Conservation (phyloP, 1,284 basidiomycete species). For the Sphagnurus paluster region DNA sequence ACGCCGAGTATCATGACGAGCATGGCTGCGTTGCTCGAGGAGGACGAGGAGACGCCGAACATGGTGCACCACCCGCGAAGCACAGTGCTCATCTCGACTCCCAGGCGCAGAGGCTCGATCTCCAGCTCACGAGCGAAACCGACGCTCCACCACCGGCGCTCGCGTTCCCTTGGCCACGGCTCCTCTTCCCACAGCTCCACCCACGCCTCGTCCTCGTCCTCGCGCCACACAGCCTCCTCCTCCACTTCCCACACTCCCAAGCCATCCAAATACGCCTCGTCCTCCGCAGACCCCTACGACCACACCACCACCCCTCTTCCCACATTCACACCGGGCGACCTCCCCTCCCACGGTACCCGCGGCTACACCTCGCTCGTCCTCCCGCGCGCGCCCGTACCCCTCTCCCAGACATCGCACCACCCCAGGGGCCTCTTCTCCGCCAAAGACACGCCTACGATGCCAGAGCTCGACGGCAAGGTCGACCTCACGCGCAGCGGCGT, state of each 20-base stretch:
- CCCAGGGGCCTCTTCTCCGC: constrained; percentile 15
- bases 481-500: constrained; percentile 75
- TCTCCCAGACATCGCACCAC: constrained; percentile 25
- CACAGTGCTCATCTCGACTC: constrained; percentile 27
- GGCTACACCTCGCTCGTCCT: constrained; percentile 74
- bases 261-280: constrained; percentile 24
- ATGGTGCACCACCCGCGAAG: constrained; percentile 21
- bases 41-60: constrained; percentile 41
- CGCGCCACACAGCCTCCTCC: constrained; percentile 8
- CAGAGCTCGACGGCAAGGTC: constrained; percentile 43
- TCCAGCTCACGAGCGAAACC: constrained; percentile 4
- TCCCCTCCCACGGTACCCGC: constrained; percentile 55
- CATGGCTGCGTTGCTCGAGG: constrained; percentile 58
- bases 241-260: constrained; percentile 11
- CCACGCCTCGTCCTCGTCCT: constrained; percentile 10
- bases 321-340: constrained; percentile 28
- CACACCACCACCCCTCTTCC: constrained; percentile 24
- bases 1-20: constrained; percentile 48
- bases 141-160: constrained; percentile 26
- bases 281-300: constrained; percentile 20
- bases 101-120: constrained; percentile 15
- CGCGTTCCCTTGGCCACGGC: constrained; percentile 28
- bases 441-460: constrained; percentile 1
- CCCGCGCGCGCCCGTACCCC: constrained; percentile 56
- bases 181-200: constrained; percentile 13